These are phyloP conservation scores for Hypoxylon sp. DNA, from an alignment of 2,329 filamentous ascomycete genomes.

Conservation along the genomic window DNA sequence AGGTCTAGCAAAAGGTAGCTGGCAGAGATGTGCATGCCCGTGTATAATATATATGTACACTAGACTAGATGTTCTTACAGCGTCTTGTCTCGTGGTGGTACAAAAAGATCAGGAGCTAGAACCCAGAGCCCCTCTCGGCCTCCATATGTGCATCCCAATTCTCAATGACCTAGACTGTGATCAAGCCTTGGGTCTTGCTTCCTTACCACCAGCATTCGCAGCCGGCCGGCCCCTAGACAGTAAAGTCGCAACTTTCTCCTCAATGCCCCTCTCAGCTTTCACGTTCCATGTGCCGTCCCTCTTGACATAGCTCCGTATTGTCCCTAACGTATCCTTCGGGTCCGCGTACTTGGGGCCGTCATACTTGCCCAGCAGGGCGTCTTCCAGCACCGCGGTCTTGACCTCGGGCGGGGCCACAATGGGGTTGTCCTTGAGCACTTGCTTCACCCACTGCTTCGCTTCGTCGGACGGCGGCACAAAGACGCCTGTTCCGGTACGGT, in stretches of 20 bases:
- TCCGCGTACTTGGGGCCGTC: conserved; percentile 52
- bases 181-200: conserved; percentile 38
- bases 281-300: conserved; percentile 54
- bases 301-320: conserved; percentile 56
- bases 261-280: conserved; percentile 45
- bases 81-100: conserved; percentile 39
- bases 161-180: neutral
- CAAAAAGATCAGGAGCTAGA: conserved; percentile 37
- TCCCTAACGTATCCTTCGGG: conserved; percentile 49
- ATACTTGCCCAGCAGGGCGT: conserved; percentile 58
- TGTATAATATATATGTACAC: conserved; percentile 45
- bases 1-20: neutral
- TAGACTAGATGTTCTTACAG: conserved; percentile 46
- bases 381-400: conserved; percentile 55
- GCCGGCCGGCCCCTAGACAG: conserved; percentile 27
- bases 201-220: conserved; percentile 1
- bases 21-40: conserved; percentile 25
- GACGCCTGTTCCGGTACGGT: conserved; percentile 52
- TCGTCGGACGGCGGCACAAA: conserved; percentile 55
- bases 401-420: conserved; percentile 44
- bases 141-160: neutral
- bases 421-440: conserved; percentile 17
- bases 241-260: conserved; percentile 51
- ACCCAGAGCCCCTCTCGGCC: conserved; percentile 6
- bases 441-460: conserved; percentile 14